These are phyloP conservation scores for Phyllosticta ampelicida DNA, from an alignment of 2,329 filamentous ascomycete genomes.

Conservation along the genomic window DNA sequence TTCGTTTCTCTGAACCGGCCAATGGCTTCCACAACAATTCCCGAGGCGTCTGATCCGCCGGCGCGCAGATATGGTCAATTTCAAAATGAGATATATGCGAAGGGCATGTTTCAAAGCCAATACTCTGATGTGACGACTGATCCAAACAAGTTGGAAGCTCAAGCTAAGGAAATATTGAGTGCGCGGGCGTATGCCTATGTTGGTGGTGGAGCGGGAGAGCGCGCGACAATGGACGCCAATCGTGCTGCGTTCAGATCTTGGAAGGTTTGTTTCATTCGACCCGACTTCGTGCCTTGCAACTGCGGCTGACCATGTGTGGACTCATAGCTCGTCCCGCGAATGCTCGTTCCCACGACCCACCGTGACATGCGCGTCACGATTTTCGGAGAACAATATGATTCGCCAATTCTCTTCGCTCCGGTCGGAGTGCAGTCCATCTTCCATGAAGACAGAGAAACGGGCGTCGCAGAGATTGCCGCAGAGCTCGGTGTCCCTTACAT, in stretches of 20 bases:
- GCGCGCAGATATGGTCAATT: constrained; percentile 27
- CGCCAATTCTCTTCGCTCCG: constrained; percentile 51
- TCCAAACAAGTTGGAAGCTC: constrained; percentile 45
- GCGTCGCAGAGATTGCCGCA: constrained; percentile 48
- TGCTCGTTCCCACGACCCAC: constrained; percentile 4
- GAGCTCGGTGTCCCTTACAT: constrained; percentile 53
- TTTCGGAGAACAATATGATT: constrained; percentile 32
- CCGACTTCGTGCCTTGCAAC: background rate
- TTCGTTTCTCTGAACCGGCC: background rate
- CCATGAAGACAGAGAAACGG: constrained; percentile 53
- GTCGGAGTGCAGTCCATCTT: constrained; percentile 57
- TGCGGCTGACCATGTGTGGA: background rate
- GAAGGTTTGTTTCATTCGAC: constrained; percentile 23
- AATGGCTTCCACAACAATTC: background rate
- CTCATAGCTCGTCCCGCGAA: constrained; percentile 6
- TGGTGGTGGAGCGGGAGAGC: constrained; percentile 51
- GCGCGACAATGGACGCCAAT: constrained; percentile 51
- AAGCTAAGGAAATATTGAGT: constrained; percentile 41
- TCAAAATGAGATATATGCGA: constrained; percentile 40
- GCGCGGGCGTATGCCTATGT: constrained; percentile 48
- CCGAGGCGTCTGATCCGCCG: background rate
- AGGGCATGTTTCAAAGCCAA: constrained; percentile 40
- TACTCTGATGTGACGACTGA: constrained; percentile 48
- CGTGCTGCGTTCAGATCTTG: constrained; percentile 45
- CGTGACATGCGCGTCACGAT: constrained; percentile 4